Evolutionary conservation across 2,329 filamentous ascomycete species (phyloP), one percentile per base, ranked within the genome.

Genomic region (Bisporella sp.): DNA sequence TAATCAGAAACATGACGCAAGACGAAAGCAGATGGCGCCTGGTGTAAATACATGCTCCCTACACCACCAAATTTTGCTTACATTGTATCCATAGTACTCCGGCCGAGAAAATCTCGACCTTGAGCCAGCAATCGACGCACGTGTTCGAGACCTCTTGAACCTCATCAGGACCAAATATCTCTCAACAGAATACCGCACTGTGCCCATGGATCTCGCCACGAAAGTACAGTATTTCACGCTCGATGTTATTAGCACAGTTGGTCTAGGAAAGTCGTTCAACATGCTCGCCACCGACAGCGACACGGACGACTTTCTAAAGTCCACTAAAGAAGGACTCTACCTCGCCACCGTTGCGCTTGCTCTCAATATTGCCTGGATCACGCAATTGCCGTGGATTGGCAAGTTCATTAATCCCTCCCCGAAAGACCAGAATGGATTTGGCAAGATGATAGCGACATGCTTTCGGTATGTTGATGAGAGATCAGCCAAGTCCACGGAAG

Each of bases 171-270:
- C 51, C 8, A 31, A 30, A 2, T 54, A 56, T 1, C 21, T 21
- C 21, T 21, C 21, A 21, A 21, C 21, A 21, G 60, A 67, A 5
- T 52, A 54, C 1, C 49, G 65, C 2, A 66, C 64, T 33, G 58
- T 59, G 0, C 68, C 68, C 0, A 65, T 80, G 51, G 76, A 82
- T 55, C 63, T 82, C 45, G 73, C 72, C 13, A 63, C 67, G 39
- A 77, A 77, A 55, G 71, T 73, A 1, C 74, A 76, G 29, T 78
- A 71, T 66, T 76, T 80, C 50, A 73, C 77, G 1, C 64, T 81
- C 0, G 78, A 81, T 50, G 73, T 75, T 2, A 77, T 81, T 43
- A 73, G 72, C 12, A 71, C 77, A 41, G 64, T 79, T 31, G 74
- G 74, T 0, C 72, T 79, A n/a, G 75, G 77, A 9, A 49, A 73